Conservation (phyloP, 2,329 filamentous ascomycete species). For the Fusarium virguliforme region DNA sequence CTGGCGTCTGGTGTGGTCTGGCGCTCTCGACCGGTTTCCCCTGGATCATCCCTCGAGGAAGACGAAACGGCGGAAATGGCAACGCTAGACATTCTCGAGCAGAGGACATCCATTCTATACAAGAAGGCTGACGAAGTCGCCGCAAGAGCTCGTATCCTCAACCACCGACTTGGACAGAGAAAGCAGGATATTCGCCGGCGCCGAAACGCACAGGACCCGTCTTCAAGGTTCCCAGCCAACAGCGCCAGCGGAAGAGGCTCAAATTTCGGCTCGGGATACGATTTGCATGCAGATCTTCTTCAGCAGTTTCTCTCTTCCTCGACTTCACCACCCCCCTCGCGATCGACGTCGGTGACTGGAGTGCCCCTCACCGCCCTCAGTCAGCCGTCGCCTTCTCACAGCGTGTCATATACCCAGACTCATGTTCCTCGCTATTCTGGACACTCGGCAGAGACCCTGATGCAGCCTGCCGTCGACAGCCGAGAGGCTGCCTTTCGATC, state of each 20-base stretch:
- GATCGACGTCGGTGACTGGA: slow-evolving; percentile 51
- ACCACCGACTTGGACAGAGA: slow-evolving; percentile 75
- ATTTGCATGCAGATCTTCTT: slow-evolving; percentile 70
- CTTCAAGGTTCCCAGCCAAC: slow-evolving; percentile 57
- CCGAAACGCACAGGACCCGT: slow-evolving; percentile 48
- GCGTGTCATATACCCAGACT: slow-evolving; percentile 41
- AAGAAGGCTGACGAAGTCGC: slow-evolving; percentile 84
- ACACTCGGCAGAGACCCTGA: slow-evolving; percentile 50
- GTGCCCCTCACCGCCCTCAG: slow-evolving; percentile 44
- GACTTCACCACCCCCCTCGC: slow-evolving; percentile 47
- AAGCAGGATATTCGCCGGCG: slow-evolving; percentile 53
- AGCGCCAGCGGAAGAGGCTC: slow-evolving; percentile 51
- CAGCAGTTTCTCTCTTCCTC: slow-evolving; percentile 64
- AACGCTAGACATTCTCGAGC: slow-evolving; percentile 87
- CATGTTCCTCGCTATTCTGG: slow-evolving; percentile 35
- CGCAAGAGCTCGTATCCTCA: slow-evolving; percentile 78
- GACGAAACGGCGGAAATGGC: slow-evolving; percentile 90
- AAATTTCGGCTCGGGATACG: slow-evolving; percentile 57
- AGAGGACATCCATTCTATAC: slow-evolving; percentile 82
- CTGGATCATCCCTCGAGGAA: slow-evolving; percentile 84
- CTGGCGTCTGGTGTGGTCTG: slow-evolving; percentile 86
- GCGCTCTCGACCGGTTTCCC: slow-evolving; percentile 84
- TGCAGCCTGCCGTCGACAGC: slow-evolving; percentile 45
- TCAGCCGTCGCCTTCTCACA: slow-evolving; percentile 51
- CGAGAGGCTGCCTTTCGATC: slow-evolving; percentile 58